Conservation (phyloP, 73 alveolate genomes). For the Breviolum minutum region DNA sequence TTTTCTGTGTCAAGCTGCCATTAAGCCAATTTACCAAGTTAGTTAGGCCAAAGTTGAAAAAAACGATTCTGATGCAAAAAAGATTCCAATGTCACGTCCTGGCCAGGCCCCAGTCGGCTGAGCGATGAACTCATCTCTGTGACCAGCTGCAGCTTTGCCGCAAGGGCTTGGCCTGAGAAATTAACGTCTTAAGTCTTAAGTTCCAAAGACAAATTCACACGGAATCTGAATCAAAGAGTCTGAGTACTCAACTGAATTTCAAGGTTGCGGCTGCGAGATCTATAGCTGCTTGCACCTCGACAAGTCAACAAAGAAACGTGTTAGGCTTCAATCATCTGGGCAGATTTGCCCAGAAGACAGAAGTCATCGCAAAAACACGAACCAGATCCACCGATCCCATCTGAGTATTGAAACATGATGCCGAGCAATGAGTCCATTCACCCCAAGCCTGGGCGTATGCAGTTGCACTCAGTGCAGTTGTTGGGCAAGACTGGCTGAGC, state of each 20-base stretch:
- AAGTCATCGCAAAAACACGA: not conserved
- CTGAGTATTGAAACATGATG: not conserved
- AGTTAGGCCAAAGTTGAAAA: too few species aligned
- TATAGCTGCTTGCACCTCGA: constrained; percentile 83
- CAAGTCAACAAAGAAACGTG: not conserved
- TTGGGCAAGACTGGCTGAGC: not conserved
- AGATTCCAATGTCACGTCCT: too few species aligned
- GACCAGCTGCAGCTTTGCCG: constrained; percentile 88
- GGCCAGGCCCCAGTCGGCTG: not conserved
- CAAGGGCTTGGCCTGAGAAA: constrained; percentile 68
- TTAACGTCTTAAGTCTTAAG: not conserved
- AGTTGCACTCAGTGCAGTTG: not conserved
- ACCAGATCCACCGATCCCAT: not conserved
- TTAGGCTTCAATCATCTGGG: not conserved
- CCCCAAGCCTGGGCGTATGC: constrained; percentile 49
- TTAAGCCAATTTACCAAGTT: too few species aligned
- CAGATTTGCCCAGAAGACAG: not conserved
- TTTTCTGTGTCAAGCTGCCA: too few species aligned
- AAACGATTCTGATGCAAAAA: too few species aligned
- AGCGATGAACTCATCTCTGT: constrained; percentile 55
- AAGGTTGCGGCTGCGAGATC: constrained; percentile 84
- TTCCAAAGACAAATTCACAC: not conserved
- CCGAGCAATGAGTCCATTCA: constrained; percentile 73
- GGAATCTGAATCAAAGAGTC: not conserved
- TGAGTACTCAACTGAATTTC: constrained; percentile 32